Percentiles rank a stretch among this genome's conserved stretches.
Evolutionary conservation across 2,329 filamentous ascomycete genomes (phyloP).

Genomic region (Corinectria fuckeliana): DNA sequence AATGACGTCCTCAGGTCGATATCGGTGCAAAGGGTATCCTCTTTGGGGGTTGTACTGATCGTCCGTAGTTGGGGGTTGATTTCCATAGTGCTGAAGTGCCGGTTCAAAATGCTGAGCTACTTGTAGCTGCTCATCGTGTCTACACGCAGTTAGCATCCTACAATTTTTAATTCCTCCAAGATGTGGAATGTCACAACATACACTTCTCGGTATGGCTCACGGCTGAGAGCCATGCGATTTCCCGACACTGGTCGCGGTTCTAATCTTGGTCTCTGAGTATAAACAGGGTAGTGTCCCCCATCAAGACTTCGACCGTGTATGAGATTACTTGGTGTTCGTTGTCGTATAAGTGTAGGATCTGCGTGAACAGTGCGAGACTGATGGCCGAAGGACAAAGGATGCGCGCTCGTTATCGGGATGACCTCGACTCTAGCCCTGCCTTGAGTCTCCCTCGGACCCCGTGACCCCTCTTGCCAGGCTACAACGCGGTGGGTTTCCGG

Average conservation of each 20-base stretch:
- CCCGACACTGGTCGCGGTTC: slow-evolving; percentile 23
- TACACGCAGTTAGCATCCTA: slow-evolving; percentile 25
- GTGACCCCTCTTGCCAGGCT: slow-evolving; percentile 31
- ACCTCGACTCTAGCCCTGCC: slow-evolving; percentile 27
- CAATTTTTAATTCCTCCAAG: neutral
- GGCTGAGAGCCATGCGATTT: slow-evolving; percentile 14
- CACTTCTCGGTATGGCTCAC: slow-evolving; percentile 34
- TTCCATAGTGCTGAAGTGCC: slow-evolving; percentile 24
- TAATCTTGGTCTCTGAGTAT: slow-evolving; percentile 13
- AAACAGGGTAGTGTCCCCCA: slow-evolving; percentile 13
- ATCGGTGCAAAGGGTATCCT: slow-evolving; percentile 28
- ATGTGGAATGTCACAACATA: slow-evolving; percentile 23
- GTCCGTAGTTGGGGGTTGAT: slow-evolving; percentile 20
- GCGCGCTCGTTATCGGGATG: slow-evolving; percentile 24
- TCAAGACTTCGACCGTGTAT: slow-evolving; percentile 11
- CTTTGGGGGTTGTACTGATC: slow-evolving; percentile 23
- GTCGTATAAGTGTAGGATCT: slow-evolving; percentile 16
- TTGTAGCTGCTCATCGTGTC: slow-evolving; percentile 19
- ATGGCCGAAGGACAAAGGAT: slow-evolving; percentile 14
- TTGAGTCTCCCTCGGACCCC: slow-evolving; percentile 25
- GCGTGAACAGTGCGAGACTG: slow-evolving; percentile 10
- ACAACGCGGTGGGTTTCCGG: slow-evolving; percentile 27
- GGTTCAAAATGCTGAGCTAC: slow-evolving; percentile 20
- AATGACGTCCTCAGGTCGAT: slow-evolving; percentile 39
- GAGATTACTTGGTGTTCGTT: slow-evolving; percentile 7